Evolutionary conservation across 345 rosid genomes (phyloP).

Genomic region (Populus ilicifolia): DNA sequence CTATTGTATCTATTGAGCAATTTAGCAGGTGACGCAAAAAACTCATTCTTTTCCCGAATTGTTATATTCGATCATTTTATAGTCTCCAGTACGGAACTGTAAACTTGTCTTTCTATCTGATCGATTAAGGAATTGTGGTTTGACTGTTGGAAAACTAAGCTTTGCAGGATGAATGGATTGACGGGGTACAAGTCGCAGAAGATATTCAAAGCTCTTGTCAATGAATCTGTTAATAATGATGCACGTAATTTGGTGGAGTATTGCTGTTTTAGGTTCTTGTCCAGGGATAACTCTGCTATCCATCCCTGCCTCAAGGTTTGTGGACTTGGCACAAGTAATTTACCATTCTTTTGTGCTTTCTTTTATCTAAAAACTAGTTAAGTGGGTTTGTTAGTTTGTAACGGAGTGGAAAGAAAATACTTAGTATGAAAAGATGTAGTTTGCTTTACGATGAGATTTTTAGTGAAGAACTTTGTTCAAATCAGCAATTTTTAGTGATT

Average conservation of each 20-base stretch:
- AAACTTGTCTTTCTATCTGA: background rate
- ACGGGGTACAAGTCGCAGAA: conserved; percentile 80
- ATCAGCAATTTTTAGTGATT: background rate
- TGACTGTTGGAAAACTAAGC: conserved; percentile 37
- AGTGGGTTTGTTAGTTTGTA: background rate
- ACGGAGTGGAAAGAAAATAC: background rate
- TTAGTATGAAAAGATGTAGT: background rate
- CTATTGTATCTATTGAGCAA: conserved; percentile 82
- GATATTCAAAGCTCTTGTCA: conserved; percentile 75
- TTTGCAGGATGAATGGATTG: conserved; percentile 91
- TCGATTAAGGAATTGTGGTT: conserved; percentile 31
- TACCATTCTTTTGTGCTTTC: background rate
- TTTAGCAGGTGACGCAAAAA: conserved; percentile 71
- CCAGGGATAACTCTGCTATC: conserved; percentile 68
- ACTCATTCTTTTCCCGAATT: background rate
- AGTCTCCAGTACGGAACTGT: background rate
- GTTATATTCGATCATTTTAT: background rate
- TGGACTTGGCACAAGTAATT: background rate
- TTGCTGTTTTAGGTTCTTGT: conserved; percentile 88
- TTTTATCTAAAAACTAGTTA: background rate
- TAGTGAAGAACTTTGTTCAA: too few species aligned
- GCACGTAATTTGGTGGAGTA: conserved; percentile 82
- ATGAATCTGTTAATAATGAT: conserved; percentile 50
- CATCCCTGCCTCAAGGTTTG: conserved; percentile 87
- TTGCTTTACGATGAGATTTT: background rate